Evolutionary conservation across 306 rosid species (phyloP), one percentile per base, ranked within the genome.

Genomic region (Rosa multiflora): DNA sequence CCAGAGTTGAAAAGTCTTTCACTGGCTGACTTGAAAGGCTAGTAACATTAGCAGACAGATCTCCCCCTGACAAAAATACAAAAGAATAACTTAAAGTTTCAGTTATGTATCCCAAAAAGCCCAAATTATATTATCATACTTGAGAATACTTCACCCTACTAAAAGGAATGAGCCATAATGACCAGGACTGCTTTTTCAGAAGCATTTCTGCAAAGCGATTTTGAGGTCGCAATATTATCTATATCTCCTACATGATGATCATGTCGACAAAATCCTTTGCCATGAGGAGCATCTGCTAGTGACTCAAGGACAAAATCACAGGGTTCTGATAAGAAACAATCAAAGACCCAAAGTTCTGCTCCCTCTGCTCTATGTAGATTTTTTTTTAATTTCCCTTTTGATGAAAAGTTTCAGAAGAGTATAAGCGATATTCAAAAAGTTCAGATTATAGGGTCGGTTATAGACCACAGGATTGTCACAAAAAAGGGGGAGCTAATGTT

Each of bases 11-110:
- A 43, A 44, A 87, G 90, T 90, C 90, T 86, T 84, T 95, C 78
- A 95, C 97, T 13, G 99, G 97, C 74, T 95, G 99, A 85, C 85
- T 73, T 77, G 99, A 95, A 72, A 91, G 83, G 66, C 4, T 67
- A 74, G 84, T 73, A 66, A 95, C 87, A 48, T 95, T 93, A 23
- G 88, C 88, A 77, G 96, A 93, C 85, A 95, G 82, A 86, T 90
- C 94, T 77, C 97, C 98, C 35, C 97, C 99, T 92, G 82, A 76
- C 21, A 78, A 72, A 83, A 79, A 62, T 23, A 53, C 20, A 51
- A 52, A 73, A 73, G 63, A 76, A 48, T 17, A 66, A 52, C 80
- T 14, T 61, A 21, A n/a, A 47, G 21, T 37, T 21, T 21, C 23
- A 75, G 8, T 47, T 35, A 6, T 32, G 14, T 69, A 18, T 43